These are phyloP conservation scores for Isabelozyma heimii DNA, from an alignment of 805 yeast genomes.

Conservation along the genomic window DNA sequence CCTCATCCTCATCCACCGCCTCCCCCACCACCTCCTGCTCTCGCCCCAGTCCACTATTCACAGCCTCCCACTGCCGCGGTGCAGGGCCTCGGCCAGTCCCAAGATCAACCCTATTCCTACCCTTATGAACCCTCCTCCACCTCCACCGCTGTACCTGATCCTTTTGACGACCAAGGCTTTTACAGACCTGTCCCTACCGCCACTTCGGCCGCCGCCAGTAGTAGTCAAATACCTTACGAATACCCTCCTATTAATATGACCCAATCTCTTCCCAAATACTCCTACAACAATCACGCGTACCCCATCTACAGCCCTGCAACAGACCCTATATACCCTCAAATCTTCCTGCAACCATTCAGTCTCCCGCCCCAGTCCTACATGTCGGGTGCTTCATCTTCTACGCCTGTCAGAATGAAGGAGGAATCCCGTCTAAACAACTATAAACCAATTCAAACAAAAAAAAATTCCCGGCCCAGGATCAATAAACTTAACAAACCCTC, in stretches of 20 bases:
- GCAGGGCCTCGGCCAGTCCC: neutral
- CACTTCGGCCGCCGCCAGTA: slow-evolving; percentile 3
- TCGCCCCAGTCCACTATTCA: neutral
- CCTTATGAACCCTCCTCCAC: neutral
- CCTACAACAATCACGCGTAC: slow-evolving; percentile 1
- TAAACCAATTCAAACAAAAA: slow-evolving; percentile 36
- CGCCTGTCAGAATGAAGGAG: slow-evolving; percentile 1
- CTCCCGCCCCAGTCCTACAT: neutral
- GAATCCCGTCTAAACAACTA: slow-evolving; percentile 11
- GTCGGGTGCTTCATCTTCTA: neutral
- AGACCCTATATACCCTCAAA: neutral
- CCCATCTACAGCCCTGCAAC: neutral
- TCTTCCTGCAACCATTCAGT: neutral
- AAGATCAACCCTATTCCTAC: neutral
- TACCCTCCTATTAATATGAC: too few species aligned
- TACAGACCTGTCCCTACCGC: slow-evolving; percentile 2
- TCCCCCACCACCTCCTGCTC: neutral
- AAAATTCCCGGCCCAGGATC: slow-evolving; percentile 35
- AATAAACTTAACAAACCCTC: slow-evolving; percentile 20
- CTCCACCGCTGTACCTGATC: neutral
- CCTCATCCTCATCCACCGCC: too few species aligned
- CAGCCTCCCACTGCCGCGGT: neutral
- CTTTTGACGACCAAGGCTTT: slow-evolving; percentile 1
- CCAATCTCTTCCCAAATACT: slow-evolving; percentile 1
- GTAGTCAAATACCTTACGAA: too few species aligned